Conservation (phyloP, 306 rosid genomes). For the Vigna angularis region DNA sequence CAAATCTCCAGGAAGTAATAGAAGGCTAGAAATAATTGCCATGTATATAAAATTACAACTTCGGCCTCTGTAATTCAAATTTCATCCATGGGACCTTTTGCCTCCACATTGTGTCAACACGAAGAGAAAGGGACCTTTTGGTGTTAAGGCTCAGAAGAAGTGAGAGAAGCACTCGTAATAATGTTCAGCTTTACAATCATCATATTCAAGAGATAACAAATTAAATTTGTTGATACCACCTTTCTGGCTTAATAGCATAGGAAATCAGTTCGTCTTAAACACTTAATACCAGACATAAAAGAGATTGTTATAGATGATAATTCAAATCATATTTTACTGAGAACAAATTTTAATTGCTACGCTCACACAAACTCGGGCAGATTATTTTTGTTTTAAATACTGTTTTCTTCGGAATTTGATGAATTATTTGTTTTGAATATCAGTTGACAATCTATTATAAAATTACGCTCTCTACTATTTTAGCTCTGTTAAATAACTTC, state of each 20-base stretch:
- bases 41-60: slow-evolving; percentile 18
- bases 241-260: slow-evolving; percentile 9
- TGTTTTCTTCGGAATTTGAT: background rate
- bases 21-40: background rate
- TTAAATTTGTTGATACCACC: slow-evolving; percentile 18
- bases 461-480: background rate
- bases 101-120: background rate
- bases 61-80: slow-evolving; percentile 11
- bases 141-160: background rate
- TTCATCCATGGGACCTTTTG: background rate
- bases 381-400: background rate
- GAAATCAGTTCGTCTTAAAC: slow-evolving; percentile 7
- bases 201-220: background rate
- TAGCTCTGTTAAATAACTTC: background rate
- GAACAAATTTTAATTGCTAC: slow-evolving; percentile 11
- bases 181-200: background rate
- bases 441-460: slow-evolving; percentile 15
- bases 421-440: slow-evolving; percentile 7
- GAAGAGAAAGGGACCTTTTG: slow-evolving; percentile 6
- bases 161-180: background rate
- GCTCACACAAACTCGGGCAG: background rate
- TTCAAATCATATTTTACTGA: background rate
- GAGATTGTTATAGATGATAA: slow-evolving; percentile 10
- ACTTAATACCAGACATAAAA: background rate
- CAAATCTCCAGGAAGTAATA: slow-evolving; percentile 17